A percentile compares a stretch with the other conserved stretches of the same genome.
Evolutionary conservation across 2,329 filamentous ascomycete genomes (phyloP).

Genomic region (Sphaerulina vaccinii): DNA sequence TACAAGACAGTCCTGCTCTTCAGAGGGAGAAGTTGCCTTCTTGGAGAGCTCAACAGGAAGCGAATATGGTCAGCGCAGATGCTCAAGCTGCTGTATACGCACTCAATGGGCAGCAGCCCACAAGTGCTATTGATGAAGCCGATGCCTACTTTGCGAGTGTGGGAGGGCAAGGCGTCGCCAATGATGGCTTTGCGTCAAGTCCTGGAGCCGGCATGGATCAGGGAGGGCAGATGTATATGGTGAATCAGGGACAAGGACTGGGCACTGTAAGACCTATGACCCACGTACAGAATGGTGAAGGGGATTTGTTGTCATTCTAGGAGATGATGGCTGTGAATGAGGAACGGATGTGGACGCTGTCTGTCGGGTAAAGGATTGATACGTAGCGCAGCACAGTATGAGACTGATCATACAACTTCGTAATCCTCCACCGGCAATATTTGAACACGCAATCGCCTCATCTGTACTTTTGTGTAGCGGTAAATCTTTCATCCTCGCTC

Average conservation of each 20-base stretch:
- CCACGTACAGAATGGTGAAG: constrained; percentile 53
- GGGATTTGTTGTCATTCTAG: constrained; percentile 39
- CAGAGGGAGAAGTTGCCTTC: constrained; percentile 69
- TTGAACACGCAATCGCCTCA: no score
- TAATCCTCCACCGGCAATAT: no score
- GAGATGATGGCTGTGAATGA: constrained; percentile 5
- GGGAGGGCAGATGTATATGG: constrained; percentile 60
- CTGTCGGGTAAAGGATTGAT: neutral
- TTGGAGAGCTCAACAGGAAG: constrained; percentile 45
- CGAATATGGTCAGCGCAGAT: constrained; percentile 31
- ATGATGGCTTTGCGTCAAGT: constrained; percentile 53
- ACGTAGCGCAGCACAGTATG: no score
- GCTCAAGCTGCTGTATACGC: constrained; percentile 64
- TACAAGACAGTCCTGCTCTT: constrained; percentile 80
- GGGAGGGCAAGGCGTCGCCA: constrained; percentile 65
- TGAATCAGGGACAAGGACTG: constrained; percentile 78
- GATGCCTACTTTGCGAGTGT: constrained; percentile 85
- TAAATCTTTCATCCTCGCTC: no score
- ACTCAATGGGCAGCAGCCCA: constrained; percentile 18
- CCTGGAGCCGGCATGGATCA: constrained; percentile 27
- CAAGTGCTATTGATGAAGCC: constrained; percentile 66
- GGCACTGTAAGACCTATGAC: constrained; percentile 70
- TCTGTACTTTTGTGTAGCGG: no score
- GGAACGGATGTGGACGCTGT: neutral
- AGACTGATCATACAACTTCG: no score